Base-by-base conservation (phyloP, 169 alveolate species). In the Condylostoma magnum region DNA sequence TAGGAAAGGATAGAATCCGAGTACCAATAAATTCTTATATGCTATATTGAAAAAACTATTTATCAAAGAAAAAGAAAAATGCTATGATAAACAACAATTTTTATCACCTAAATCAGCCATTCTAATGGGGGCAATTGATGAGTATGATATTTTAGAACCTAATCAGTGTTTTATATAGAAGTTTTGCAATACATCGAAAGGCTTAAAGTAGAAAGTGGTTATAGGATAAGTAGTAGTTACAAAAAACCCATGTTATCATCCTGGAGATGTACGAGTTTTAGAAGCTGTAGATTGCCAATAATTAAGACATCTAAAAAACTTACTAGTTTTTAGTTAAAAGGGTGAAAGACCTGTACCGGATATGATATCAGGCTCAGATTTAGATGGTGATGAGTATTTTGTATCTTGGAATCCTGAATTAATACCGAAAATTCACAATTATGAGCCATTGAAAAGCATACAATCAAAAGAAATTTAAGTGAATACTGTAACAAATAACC, bases 361-460 rank as follows among this genome's bases (percentile, higher is more conserved):
- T 66, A 80, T 67, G 65, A 80, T 84, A 71, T 68, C 92, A 2
- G 91, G 92, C 6, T 90, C 94, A 4, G 96, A 90, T 48, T 69
- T 90, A 34, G 96, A 90, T 71, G 96, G 96, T 22, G 96, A 90
- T 70, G 70, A 75, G 28, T 90, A 77, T 73, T 87, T 80, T 75
- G 83, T 87, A 10, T 51, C 83, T 22, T 90, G 94, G 94, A 90
- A 85, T 50, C 54, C 63, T 72, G 60, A 41, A 51, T 3, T 74
- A 54, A 43, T 34, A 34, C 22, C 56, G 41, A 52, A 36, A 70
- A 69, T 55, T 48, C 76, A 53, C 54, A 79, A 50, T 43, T 30
- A 52, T n/a, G 57, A 28, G 27, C 56, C 91, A 47, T 56, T 60
- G 54, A 43, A 60, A 15, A 44, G 67, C 30, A 4, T 2, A n/a